Evolutionary conservation across 768 basidiomycete genomes (phyloP), one percentile per base, ranked within the genome.

Genomic region (Boletellus ananas): DNA sequence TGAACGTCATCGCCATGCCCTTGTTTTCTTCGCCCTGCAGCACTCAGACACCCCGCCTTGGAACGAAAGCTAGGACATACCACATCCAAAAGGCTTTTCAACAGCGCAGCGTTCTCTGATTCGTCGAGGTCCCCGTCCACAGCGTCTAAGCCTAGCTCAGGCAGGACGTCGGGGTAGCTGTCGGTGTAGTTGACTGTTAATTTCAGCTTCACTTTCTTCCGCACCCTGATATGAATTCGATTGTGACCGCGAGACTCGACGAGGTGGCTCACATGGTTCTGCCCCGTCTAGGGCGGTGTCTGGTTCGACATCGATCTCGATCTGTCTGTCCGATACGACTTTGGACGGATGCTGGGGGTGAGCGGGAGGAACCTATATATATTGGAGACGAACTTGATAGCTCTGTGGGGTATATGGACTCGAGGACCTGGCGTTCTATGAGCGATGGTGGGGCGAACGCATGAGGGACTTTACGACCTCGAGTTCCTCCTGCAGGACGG

Each of bases 1-100:
- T 93, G 64, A 96, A 99, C 16, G 94, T 94, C 94, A 98, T 97
- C 3, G 96, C 94, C 87, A 94, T 94, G 37, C 92, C 92, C 18
- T 91, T 61, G 66, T 89, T 93, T 63, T 94, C 91, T 62, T 86
- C 80, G 48, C 87, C 89, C 87, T 90, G 50, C 29, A 42, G 31
- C 25, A 33, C 42, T 51, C 47, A 27, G 45, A 31, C 17, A 34
- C n/a, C 31, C 31, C 10, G 13, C 18, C 25, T 27, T 31, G 35
- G 37, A 36, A 37, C 51, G 27, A 47, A 36, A 25, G 13, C 35
- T 71, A 2, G 5, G 18, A 48, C 81, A 50, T 67, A 85, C 84
- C 62, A 83, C 74, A 58, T 72, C 71, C 55, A 74, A 75, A 29
- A 89, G 74, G 31, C 79, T 78, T 18, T 72, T 64, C 27, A 94